Percentiles rank a stretch among this genome's conserved stretches.
These are phyloP conservation scores for Aspergillus baeticus DNA, from an alignment of 495 filamentous ascomycete species.

Conservation along the genomic window DNA sequence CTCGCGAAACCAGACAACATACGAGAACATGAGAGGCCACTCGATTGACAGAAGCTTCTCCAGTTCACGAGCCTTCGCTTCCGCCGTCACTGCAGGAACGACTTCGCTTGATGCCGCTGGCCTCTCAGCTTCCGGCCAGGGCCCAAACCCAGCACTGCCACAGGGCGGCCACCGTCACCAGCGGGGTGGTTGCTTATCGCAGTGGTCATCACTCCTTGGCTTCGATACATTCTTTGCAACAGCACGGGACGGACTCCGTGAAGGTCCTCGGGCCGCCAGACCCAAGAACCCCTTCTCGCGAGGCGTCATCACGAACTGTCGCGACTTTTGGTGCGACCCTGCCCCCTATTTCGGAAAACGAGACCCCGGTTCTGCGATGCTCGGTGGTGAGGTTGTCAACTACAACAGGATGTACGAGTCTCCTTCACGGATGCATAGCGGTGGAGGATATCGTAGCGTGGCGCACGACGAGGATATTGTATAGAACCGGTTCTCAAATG, in stretches of 20 bases:
- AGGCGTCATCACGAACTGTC: constrained; percentile 82
- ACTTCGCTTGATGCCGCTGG: constrained; percentile 68
- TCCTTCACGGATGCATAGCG: constrained; percentile 62
- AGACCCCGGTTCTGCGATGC: constrained; percentile 67
- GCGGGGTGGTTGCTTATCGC: constrained; percentile 61
- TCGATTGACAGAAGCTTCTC: constrained; percentile 49
- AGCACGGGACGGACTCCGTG: constrained; percentile 64
- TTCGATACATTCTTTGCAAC: constrained; percentile 89
- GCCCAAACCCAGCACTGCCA: constrained; percentile 43
- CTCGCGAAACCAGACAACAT: constrained; percentile 88
- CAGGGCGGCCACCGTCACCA: constrained; percentile 41
- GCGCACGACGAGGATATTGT: constrained; percentile 33
- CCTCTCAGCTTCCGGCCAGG: constrained; percentile 55
- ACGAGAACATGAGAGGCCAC: constrained; percentile 85
- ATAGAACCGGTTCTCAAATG: background rate
- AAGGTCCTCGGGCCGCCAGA: constrained; percentile 43
- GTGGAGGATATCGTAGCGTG: constrained; percentile 39
- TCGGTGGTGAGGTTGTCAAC: constrained; percentile 78
- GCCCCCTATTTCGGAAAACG: constrained; percentile 76
- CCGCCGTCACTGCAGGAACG: constrained; percentile 73
- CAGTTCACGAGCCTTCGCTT: constrained; percentile 65
- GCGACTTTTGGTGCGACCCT: constrained; percentile 93
- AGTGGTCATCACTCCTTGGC: constrained; percentile 82
- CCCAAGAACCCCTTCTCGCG: constrained; percentile 80
- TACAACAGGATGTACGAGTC: constrained; percentile 89